Evolutionary conservation across 345 rosid genomes (phyloP), one percentile per base, ranked within the genome.

Genomic region (Sisymbrium irio): DNA sequence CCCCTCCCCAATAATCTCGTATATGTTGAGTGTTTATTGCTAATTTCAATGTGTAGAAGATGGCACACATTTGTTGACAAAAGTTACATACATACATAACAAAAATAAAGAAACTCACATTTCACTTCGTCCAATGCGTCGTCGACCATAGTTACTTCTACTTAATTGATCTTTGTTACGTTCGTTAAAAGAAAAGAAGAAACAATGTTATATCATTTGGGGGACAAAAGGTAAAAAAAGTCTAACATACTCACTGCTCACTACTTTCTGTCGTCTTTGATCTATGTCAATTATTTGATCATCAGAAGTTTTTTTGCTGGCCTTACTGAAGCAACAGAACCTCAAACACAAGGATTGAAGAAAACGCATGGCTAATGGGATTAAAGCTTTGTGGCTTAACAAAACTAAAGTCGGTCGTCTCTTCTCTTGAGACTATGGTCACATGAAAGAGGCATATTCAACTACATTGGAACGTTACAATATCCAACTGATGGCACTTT

Each of bases 11-110:
- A 18, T 58, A 18, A 17, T 58, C 44, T 58, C 63, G 44, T 18
- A 5, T 35, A 18, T 28, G 58, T 28, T 22, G 14, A 49, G 13
- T 10, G 20, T 61, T 61, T 61, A 40, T 40, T 22, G 13, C 50
- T 49, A 61, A 40, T 61, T 61, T 18, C 65, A 40, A 61, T 14
- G 66, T 50, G 7, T 40, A 7, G 47, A 37, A 40, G 25, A 41
- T n/a, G 49, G 66, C 50, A 41, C 36, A 41, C 50, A 40, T 40
- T 61, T 61, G 65, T 61, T 40, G 65, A 61, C 49, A 59, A 59
- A 60, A 19, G 8, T 62, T 62, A 8, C 47, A 22, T 19, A 22
- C 6, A 35, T 9, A 11, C 3, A 30, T 33, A 17, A 57, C 4
- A 32, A 36, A 17, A 18, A 18, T 25, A 14, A 40, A 40, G 36